Evolutionary conservation across 1,284 basidiomycete genomes (phyloP).

Genomic region (Leccinum fuscescens): DNA sequence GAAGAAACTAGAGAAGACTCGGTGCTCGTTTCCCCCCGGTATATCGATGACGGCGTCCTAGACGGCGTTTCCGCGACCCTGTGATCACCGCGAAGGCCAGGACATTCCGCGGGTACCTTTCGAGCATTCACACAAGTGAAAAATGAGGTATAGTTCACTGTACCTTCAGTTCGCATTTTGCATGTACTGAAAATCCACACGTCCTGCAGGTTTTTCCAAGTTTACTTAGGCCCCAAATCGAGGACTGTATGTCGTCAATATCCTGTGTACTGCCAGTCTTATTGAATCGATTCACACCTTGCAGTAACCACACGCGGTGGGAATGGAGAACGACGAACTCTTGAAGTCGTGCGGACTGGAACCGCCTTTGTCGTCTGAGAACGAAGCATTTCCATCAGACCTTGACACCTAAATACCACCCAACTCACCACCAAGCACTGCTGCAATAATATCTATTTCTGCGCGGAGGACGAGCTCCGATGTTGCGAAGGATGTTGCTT

Average conservation of each 20-base stretch:
- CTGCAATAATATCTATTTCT: constrained; percentile 60
- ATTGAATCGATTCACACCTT: constrained; percentile 46
- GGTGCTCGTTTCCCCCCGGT: constrained; percentile 29
- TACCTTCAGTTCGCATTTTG: constrained; percentile 83
- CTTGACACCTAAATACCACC: neutral
- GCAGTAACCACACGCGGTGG: constrained; percentile 77
- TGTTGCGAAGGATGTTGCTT: constrained; percentile 53
- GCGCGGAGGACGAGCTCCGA: constrained; percentile 54
- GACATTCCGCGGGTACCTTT: constrained; percentile 76
- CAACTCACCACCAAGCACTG: constrained; percentile 64
- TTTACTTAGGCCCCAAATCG: constrained; percentile 83
- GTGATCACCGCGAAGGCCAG: constrained; percentile 30
- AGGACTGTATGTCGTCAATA: constrained; percentile 47
- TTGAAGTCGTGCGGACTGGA: constrained; percentile 78
- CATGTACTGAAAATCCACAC: constrained; percentile 79
- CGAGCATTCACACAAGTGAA: constrained; percentile 10
- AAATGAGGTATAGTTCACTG: constrained; percentile 7
- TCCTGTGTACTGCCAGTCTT: neutral
- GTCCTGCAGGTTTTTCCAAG: constrained; percentile 79
- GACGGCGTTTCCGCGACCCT: constrained; percentile 25
- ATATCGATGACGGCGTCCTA: constrained; percentile 33
- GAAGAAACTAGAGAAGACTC: constrained; percentile 9
- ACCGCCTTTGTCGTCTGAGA: constrained; percentile 66
- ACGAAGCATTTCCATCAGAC: constrained; percentile 4
- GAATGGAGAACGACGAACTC: constrained; percentile 79